A percentile compares a stretch with the other conserved stretches of the same genome.
These are phyloP conservation scores for Paraconiothyrium sp. DNA, from an alignment of 2,329 filamentous ascomycete species.

Conservation along the genomic window DNA sequence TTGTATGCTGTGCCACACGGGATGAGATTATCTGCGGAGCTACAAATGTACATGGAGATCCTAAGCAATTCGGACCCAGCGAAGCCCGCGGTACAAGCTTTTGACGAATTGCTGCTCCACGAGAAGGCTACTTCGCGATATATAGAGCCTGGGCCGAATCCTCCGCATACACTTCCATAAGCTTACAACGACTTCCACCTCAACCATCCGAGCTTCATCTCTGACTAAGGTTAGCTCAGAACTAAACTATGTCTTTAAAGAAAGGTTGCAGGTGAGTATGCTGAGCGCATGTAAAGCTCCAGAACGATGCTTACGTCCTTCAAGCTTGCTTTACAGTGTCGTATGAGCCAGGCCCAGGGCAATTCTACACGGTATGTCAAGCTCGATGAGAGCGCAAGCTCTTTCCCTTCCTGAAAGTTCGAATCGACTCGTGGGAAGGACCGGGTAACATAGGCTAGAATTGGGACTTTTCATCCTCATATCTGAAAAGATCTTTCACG, in stretches of 20 bases:
- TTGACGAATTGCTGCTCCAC: too few species aligned
- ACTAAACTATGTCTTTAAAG: neutral
- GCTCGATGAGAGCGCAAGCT: constrained; percentile 38
- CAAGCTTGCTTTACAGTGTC: constrained; percentile 13
- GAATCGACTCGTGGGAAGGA: constrained; percentile 46
- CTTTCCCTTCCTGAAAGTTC: constrained; percentile 31
- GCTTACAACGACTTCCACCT: too few species aligned
- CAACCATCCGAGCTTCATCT: neutral
- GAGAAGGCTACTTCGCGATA: too few species aligned
- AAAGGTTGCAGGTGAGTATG: neutral
- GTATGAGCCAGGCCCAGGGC: constrained; percentile 23
- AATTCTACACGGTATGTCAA: constrained; percentile 42
- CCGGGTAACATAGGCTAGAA: constrained; percentile 45
- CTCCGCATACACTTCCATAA: too few species aligned
- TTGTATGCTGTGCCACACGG: too few species aligned
- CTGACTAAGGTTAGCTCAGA: neutral
- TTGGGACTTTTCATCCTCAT: constrained; percentile 31
- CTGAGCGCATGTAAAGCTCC: neutral
- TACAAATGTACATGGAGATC: too few species aligned
- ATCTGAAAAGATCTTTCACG: constrained; percentile 37
- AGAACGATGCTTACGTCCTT: neutral
- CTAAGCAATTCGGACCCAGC: too few species aligned
- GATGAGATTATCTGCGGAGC: too few species aligned
- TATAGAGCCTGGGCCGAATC: too few species aligned
- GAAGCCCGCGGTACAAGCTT: too few species aligned